Evolutionary conservation across 345 rosid genomes (phyloP), one percentile per base, ranked within the genome.

Genomic region (Jatropha curcas): DNA sequence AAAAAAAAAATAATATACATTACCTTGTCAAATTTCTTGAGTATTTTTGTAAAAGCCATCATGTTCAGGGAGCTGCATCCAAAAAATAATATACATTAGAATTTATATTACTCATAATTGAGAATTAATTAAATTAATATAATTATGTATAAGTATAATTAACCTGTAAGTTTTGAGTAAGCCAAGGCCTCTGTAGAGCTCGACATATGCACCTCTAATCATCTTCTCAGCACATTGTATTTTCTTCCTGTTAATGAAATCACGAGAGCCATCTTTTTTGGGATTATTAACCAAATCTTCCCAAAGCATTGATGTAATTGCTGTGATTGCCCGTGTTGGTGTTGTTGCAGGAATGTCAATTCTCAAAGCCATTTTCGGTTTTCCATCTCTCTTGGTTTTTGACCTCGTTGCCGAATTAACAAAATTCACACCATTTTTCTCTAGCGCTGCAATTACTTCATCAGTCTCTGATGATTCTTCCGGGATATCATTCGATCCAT

Each of bases 1-100:
- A 35, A 35, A 35, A 35, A 35, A 4, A 35, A 35, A 39, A 39
- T 39, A 39, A 39, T 8, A 39, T 39, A 39, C 10, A 39, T 39
- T 82, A 90, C 99, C 99, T 95, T 95, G 81, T 95, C 96, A 71
- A 95, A 95, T 85, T 95, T 95, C 85, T 95, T 95, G 57, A 95
- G 81, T 65, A 95, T 95, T 79, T 95, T 95, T 1, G 89, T 81
- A 59, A 92, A 95, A 17, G 99, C 98, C 78, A 88, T 76, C 92
- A 91, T 87, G 67, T 95, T 95, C 43, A 95, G 71, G 37, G 98
- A 85, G 84, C 97, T 95, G 94, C 55, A 24, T 56, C 7, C 82
- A 79, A 82, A 43, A 56, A 76, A 24, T 35, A 50, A n/a, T n/a
- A n/a, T n/a, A n/a, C n/a, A n/a, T n/a, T n/a, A n/a, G n/a, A n/a